Conservation (phyloP, 129 eudicot species). For the Escallonia rubra region DNA sequence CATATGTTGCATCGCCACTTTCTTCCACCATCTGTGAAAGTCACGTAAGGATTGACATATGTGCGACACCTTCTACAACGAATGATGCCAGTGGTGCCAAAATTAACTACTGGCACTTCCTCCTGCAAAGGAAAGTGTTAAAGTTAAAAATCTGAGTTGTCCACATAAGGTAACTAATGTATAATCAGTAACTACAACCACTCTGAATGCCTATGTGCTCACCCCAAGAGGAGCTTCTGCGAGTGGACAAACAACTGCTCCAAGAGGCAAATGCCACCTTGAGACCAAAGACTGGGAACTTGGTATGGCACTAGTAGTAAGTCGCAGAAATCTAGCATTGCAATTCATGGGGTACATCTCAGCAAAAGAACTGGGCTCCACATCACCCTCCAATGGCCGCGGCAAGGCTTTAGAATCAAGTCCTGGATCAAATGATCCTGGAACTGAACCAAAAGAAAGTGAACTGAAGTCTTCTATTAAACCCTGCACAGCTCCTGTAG, state of each 20-base stretch:
- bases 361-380: conserved; percentile 62
- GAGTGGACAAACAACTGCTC: conserved; percentile 98
- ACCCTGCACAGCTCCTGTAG: conserved; percentile 44
- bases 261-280: conserved; percentile 98
- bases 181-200: background rate
- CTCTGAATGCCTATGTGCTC: conserved; percentile 21
- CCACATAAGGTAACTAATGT: background rate
- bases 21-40: conserved; percentile 92
- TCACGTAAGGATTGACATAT: conserved; percentile 89
- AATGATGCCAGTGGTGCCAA: conserved; percentile 80
- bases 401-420: conserved; percentile 73
- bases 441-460: conserved; percentile 65
- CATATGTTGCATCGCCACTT: conserved; percentile 99
- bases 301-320: conserved; percentile 83
- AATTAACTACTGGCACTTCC: conserved; percentile 93
- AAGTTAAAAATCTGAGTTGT: conserved; percentile 12
- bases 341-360: conserved; percentile 84
- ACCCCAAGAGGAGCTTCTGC: conserved; percentile 96
- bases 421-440: conserved; percentile 89
- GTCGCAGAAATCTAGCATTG: conserved; percentile 66
- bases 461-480: conserved; percentile 88
- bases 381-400: conserved; percentile 90
- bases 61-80: conserved; percentile 99
- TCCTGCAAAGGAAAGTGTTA: conserved; percentile 48
- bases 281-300: conserved; percentile 92